Base-by-base conservation (phyloP, 2,329 filamentous ascomycete species). In the Cordyceps militaris region DNA sequence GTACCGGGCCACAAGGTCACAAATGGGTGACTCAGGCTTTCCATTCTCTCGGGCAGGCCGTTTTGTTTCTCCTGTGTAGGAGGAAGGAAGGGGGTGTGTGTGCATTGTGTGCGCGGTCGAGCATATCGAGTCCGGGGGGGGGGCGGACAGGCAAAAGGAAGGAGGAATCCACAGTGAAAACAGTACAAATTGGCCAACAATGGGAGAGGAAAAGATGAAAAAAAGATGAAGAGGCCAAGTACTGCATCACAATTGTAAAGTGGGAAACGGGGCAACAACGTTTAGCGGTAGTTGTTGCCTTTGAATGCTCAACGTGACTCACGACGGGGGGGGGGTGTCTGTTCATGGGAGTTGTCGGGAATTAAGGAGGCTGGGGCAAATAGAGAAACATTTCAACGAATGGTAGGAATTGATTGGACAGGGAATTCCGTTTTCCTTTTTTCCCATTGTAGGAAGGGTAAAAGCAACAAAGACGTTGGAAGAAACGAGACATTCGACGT, bases 161-260 rank as follows among this genome's bases (percentile, higher is more conserved):
- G 5, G 16, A 16, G 10, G 10, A 51, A 40, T 28, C 16, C n/a
- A 48, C n/a, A 28, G 23, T 19, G 10, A 42, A 43, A 26, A 13
- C n/a, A n/a, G 36, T 16, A 32, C n/a, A 32, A 53, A 53, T 43
- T 52, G 49, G 34, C 49, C 51, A 54, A 54, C 51, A 44, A 54
- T 44, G n/a, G 50, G 16, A 13, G 26, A 54, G 30, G 28, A 28
- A 54, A 28, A 54, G n/a, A n/a, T n/a, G n/a, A 11, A 1, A 9
- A 26, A 36, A 23, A 43, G 13, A 13, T 40, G 11, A 26, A 38
- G 14, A 36, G 10, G 28, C 11, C 16, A 30, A 13, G 16, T 5
- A 44, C 14, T 19, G 21, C 21, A 38, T 36, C 51, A 54, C 51
- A 54, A 54, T 24, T 44, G 51, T 44, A 21, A 5, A 11, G 51